These are phyloP conservation scores for Platismatia glauca DNA, from an alignment of 495 filamentous ascomycete genomes.

Conservation along the genomic window DNA sequence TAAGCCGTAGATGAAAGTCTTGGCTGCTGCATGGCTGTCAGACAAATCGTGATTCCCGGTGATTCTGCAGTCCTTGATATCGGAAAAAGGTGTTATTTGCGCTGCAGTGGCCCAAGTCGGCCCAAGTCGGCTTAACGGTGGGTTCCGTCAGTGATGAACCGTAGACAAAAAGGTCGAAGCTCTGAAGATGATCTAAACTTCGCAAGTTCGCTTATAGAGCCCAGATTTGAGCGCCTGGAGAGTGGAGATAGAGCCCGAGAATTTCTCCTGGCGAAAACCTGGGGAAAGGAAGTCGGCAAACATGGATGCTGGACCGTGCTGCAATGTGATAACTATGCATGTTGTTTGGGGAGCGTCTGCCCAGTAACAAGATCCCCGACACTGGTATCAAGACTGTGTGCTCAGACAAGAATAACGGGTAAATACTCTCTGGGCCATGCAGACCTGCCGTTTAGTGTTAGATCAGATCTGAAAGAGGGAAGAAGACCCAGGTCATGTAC, in stretches of 20 bases:
- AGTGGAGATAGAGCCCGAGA: background rate
- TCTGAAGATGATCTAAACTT: background rate
- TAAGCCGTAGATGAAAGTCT: no score
- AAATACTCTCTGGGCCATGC: no score
- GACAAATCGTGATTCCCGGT: no score
- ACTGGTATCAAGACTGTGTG: background rate
- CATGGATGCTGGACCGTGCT: background rate
- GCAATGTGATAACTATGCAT: background rate
- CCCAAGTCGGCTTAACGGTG: background rate
- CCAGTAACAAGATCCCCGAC: no score
- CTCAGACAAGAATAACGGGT: background rate
- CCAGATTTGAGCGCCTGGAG: constrained; percentile 7
- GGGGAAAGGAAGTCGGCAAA: constrained; percentile 4
- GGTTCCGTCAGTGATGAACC: background rate
- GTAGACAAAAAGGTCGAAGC: background rate
- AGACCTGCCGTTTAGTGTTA: no score
- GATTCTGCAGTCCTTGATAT: background rate
- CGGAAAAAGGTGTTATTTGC: background rate
- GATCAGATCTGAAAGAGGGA: background rate
- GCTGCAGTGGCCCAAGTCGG: constrained; percentile 6
- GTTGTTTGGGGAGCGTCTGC: background rate
- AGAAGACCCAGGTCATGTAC: background rate
- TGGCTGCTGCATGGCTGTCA: no score
- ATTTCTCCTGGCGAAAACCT: constrained; percentile 15
- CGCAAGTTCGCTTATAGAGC: background rate